A percentile compares a stretch with the other conserved stretches of the same genome.
These are phyloP conservation scores for Pittosporum tobira DNA, from an alignment of 129 eudicot species.

Conservation along the genomic window DNA sequence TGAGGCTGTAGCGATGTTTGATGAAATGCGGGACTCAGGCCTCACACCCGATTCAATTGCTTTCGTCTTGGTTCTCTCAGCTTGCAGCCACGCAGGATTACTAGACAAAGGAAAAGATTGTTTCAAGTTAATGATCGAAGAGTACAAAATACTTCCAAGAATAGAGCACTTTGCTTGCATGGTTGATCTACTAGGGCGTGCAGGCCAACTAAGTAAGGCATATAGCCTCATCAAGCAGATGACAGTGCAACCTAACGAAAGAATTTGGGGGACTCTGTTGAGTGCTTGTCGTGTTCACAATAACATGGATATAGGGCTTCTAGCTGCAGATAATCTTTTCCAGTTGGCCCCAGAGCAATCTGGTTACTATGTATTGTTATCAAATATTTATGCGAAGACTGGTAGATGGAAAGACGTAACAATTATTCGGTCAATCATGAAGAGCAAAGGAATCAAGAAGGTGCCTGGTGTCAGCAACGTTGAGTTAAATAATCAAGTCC, in stretches of 20 bases:
- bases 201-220: conserved; percentile 58
- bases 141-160: conserved; percentile 51
- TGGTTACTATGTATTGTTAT: conserved; percentile 72
- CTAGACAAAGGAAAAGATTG: conserved; percentile 44
- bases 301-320: conserved; percentile 55
- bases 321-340: conserved; percentile 76
- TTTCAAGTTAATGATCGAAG: conserved; percentile 52
- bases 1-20: conserved; percentile 45
- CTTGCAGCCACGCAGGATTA: conserved; percentile 94
- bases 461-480: conserved; percentile 71
- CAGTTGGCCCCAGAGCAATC: conserved; percentile 64
- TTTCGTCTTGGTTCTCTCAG: conserved; percentile 68
- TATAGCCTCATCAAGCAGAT: conserved; percentile 44
- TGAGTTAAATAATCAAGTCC: conserved; percentile 49
- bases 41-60: conserved; percentile 72
- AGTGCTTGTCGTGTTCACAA: conserved; percentile 70
- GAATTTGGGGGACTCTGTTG: conserved; percentile 77
- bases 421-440: conserved; percentile 53
- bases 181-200: conserved; percentile 78
- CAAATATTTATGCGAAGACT: conserved; percentile 88
- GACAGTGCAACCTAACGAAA: conserved; percentile 61
- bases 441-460: conserved; percentile 63
- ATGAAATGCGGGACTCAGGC: conserved; percentile 47
- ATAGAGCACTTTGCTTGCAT: conserved; percentile 77
- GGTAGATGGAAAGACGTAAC: conserved; percentile 83